Conservation (phyloP, 225 moss, liverwort and hornwort genomes). For the Bryum argenteum region DNA sequence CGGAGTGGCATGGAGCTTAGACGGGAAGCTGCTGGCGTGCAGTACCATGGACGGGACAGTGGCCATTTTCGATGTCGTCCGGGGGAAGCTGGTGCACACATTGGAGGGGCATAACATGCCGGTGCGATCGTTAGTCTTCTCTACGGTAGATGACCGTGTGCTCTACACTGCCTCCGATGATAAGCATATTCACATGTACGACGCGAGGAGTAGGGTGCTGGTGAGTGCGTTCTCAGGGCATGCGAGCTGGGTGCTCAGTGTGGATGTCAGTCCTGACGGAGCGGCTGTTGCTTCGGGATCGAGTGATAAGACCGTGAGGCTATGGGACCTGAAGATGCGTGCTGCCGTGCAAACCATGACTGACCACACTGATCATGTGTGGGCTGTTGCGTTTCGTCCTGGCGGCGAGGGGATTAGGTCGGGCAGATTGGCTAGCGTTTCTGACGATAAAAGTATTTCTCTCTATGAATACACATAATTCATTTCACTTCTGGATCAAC, state of each 20-base stretch:
- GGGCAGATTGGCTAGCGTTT: constrained; percentile 90
- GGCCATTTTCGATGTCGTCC: constrained; percentile 73
- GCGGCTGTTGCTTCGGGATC: constrained; percentile 83
- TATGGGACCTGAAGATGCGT: constrained; percentile 97
- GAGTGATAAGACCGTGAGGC: constrained; percentile 79
- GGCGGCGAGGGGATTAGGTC: constrained; percentile 65
- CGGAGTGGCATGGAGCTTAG: constrained; percentile 92
- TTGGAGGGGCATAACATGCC: constrained; percentile 96
- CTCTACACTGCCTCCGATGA: constrained; percentile 91
- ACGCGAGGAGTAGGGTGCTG: constrained; percentile 74
- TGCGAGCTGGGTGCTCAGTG: constrained; percentile 89
- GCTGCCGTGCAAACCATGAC: constrained; percentile 86
- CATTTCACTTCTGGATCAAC: constrained; percentile 1
- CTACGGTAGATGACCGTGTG: constrained; percentile 77
- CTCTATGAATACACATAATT: constrained; percentile 89
- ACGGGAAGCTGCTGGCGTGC: constrained; percentile 89
- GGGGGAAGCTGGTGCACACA: constrained; percentile 73
- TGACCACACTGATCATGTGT: constrained; percentile 94
- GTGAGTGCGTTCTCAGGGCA: constrained; percentile 93
- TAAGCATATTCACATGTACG: constrained; percentile 98
- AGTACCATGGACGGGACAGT: constrained; percentile 95
- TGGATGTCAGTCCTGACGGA: constrained; percentile 92
- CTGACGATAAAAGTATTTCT: constrained; percentile 90
- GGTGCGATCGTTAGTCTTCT: constrained; percentile 85
- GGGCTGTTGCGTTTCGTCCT: constrained; percentile 89